phyloP scores from a whole-genome alignment of 805 yeast species.

The Cephaloascus fragrans region DNA sequence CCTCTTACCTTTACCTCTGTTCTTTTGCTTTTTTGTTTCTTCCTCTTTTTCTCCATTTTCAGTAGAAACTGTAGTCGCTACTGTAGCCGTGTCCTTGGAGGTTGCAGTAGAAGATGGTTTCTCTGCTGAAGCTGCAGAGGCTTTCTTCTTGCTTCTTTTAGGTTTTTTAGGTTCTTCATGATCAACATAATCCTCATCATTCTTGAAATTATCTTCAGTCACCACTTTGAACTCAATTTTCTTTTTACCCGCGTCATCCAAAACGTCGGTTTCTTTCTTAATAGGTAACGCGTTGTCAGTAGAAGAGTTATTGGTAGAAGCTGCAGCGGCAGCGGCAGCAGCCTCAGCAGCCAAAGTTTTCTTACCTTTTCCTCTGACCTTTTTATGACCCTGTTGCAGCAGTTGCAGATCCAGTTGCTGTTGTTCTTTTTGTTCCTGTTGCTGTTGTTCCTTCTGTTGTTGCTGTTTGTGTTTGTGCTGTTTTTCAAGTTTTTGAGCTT shows the following conservation, averaged over 20 bases:
- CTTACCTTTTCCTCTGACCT: not conserved
- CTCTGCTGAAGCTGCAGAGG: too few species aligned
- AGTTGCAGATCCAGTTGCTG: too few species aligned
- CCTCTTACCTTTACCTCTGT: not conserved
- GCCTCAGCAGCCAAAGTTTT: slow-evolving; percentile 1
- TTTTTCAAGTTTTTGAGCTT: too few species aligned
- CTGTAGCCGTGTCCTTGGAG: not conserved
- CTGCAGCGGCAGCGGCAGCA: not conserved
- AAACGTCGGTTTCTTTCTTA: not conserved
- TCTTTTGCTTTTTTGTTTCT: not conserved
- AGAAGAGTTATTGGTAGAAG: not conserved
- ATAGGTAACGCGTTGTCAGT: not conserved
- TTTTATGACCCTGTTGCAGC: not conserved
- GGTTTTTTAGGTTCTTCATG: not conserved
- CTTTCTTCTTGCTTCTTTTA: not conserved
- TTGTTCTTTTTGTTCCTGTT: too few species aligned
- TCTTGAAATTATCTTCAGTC: not conserved
- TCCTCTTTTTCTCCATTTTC: not conserved
- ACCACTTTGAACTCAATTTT: not conserved
- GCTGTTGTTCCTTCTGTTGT: too few species aligned
- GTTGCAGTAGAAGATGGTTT: not conserved
- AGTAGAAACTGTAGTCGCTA: not conserved
- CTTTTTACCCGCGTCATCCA: not conserved
- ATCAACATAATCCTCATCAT: not conserved
- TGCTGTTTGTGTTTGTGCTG: too few species aligned